These are phyloP conservation scores for Alternaria triticina DNA, from an alignment of 2,329 filamentous ascomycete species.

Conservation along the genomic window DNA sequence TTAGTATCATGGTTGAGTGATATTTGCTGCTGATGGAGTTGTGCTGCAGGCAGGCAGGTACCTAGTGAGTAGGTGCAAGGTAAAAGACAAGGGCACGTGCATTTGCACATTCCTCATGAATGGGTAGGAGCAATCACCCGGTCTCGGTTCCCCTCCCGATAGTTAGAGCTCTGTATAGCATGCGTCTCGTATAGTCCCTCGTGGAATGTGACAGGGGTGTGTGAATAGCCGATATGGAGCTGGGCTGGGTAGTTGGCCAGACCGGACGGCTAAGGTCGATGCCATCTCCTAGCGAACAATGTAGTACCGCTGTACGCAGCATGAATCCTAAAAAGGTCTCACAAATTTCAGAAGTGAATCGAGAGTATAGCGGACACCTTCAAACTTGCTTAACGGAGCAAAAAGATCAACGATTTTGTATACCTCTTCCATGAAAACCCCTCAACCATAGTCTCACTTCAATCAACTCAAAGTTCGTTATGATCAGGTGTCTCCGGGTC, in stretches of 20 bases:
- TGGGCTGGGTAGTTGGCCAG: background rate
- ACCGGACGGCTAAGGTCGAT: background rate
- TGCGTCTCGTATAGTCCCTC: background rate
- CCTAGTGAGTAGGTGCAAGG: background rate
- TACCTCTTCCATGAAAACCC: background rate
- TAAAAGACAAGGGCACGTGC: background rate
- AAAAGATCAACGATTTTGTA: background rate
- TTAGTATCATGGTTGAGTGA: background rate
- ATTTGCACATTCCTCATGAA: background rate
- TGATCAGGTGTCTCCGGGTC: slow-evolving; percentile 18
- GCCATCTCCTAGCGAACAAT: background rate
- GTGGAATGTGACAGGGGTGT: background rate
- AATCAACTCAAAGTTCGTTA: slow-evolving; percentile 29
- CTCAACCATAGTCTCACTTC: background rate
- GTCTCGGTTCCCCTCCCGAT: background rate
- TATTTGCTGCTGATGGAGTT: background rate
- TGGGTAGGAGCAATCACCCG: background rate
- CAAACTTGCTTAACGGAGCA: background rate
- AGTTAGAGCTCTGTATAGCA: background rate
- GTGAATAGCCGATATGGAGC: background rate
- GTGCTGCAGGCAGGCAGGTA: background rate
- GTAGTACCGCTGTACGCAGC: background rate
- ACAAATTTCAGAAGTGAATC: background rate
- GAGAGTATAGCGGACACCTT: background rate
- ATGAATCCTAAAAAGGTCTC: background rate